Percentiles rank a stretch among this genome's conserved stretches.
These are phyloP conservation scores for Tuber aestivum DNA, from an alignment of 495 filamentous ascomycete genomes.

Conservation along the genomic window DNA sequence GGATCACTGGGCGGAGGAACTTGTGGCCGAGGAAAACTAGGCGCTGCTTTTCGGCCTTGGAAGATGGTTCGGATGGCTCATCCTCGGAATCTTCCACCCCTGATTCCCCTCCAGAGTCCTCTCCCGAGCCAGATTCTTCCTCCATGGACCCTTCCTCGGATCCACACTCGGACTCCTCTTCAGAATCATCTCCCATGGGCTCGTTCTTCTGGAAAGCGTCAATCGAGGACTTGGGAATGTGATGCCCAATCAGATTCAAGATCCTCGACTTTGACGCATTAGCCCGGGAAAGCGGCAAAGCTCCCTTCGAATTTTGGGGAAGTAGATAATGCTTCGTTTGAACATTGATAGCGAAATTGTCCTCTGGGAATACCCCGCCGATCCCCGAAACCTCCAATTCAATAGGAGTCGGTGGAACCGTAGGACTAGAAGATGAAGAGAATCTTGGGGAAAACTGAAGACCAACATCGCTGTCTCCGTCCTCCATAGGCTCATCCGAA, in stretches of 20 bases:
- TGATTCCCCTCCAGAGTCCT: slow-evolving; percentile 22
- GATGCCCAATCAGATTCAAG: slow-evolving; percentile 38
- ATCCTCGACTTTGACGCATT: slow-evolving; percentile 39
- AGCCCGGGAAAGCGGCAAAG: slow-evolving; percentile 34
- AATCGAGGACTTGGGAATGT: slow-evolving; percentile 40
- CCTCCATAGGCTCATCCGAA: slow-evolving; percentile 37
- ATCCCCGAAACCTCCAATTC: slow-evolving; percentile 55
- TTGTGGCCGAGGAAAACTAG: slow-evolving; percentile 25
- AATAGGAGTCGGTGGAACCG: slow-evolving; percentile 34
- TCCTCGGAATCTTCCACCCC: slow-evolving; percentile 18
- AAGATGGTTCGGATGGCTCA: slow-evolving; percentile 18
- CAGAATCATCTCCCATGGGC: slow-evolving; percentile 19
- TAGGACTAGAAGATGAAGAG: slow-evolving; percentile 26
- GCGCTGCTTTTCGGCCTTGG: slow-evolving; percentile 9
- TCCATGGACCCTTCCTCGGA: slow-evolving; percentile 14
- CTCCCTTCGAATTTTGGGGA: slow-evolving; percentile 37
- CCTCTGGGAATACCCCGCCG: slow-evolving; percentile 53
- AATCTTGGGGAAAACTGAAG: slow-evolving; percentile 42
- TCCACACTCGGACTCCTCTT: slow-evolving; percentile 15
- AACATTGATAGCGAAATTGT: slow-evolving; percentile 55
- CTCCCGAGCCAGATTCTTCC: slow-evolving; percentile 13
- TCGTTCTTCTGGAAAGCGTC: slow-evolving; percentile 38
- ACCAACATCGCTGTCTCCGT: slow-evolving; percentile 28
- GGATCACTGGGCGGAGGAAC: slow-evolving; percentile 34
- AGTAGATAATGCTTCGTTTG: slow-evolving; percentile 42